Evolutionary conservation across 2,329 filamentous ascomycete genomes (phyloP).

Genomic region (Xylariomycetidae sp.): DNA sequence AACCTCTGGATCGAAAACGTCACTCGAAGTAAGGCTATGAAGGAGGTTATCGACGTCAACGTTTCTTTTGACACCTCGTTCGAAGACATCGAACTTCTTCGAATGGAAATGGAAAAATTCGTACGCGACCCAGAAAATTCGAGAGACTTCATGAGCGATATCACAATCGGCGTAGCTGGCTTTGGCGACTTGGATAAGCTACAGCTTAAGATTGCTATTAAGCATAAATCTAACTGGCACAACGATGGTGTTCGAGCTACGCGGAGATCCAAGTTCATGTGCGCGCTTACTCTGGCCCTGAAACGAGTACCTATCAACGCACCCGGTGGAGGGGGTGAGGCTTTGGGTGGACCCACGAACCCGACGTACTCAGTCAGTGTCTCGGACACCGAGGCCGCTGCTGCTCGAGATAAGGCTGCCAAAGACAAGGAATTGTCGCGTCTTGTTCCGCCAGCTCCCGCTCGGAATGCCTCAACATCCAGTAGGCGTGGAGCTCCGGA

Average conservation of each 20-base stretch:
- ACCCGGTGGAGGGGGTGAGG: conserved; percentile 67
- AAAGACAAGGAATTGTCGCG: conserved; percentile 61
- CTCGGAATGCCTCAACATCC: conserved; percentile 13
- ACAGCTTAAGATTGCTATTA: conserved; percentile 74
- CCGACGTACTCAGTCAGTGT: conserved; percentile 79
- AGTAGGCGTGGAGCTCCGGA: conserved; percentile 18
- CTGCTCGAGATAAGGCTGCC: conserved; percentile 56
- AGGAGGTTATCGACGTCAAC: conserved; percentile 73
- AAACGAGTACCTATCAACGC: conserved; percentile 82
- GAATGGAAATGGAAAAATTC: conserved; percentile 79
- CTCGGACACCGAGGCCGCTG: conserved; percentile 60
- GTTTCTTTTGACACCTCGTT: conserved; percentile 84
- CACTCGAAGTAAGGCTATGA: conserved; percentile 86
- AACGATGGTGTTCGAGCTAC: conserved; percentile 78
- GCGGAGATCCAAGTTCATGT: conserved; percentile 94
- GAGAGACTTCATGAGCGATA: conserved; percentile 84
- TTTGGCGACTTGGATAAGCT: conserved; percentile 87
- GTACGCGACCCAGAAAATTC: conserved; percentile 78
- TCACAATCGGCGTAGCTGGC: conserved; percentile 71
- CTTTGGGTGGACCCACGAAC: conserved; percentile 63
- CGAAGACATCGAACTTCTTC: conserved; percentile 82
- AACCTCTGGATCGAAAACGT: conserved; percentile 94
- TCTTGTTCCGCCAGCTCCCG: conserved; percentile 49
- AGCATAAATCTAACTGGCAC: conserved; percentile 90
- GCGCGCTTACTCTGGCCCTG: conserved; percentile 78